A percentile compares a stretch with the other conserved stretches of the same genome.
These are phyloP conservation scores for Setaria viridis DNA, from an alignment of 202 grass and related monocot genomes.

Conservation along the genomic window DNA sequence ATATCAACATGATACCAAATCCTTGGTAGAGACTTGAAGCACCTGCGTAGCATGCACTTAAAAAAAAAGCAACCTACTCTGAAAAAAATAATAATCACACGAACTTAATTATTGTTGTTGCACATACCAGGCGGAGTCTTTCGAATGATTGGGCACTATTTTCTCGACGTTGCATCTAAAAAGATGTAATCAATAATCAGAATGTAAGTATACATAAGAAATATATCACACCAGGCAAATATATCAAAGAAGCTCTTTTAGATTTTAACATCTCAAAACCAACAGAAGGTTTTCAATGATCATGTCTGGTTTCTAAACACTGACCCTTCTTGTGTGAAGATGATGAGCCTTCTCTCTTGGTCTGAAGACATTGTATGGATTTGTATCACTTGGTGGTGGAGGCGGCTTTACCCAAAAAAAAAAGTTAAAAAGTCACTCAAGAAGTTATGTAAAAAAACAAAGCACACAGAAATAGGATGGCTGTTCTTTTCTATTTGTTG, in stretches of 20 bases:
- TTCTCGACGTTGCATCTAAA: conserved; percentile 98
- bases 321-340: conserved; percentile 95
- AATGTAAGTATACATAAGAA: conserved; percentile 26
- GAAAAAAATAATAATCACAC: background rate
- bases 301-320: conserved; percentile 38
- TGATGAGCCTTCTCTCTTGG: conserved; percentile 95
- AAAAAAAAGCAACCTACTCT: background rate
- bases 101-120: conserved; percentile 11
- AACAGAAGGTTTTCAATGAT: background rate
- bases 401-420: conserved; percentile 65
- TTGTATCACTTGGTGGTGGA: conserved; percentile 93
- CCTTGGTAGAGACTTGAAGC: conserved; percentile 1
- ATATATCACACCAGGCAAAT: conserved; percentile 20
- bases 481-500: background rate
- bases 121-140: conserved; percentile 81
- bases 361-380: conserved; percentile 99
- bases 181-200: conserved; percentile 18
- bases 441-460: background rate
- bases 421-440: background rate
- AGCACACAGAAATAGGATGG: conserved; percentile 5
- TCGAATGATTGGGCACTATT: conserved; percentile 96
- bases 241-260: background rate
- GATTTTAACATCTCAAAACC: background rate
- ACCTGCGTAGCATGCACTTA: background rate
- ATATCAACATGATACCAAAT: background rate